Percentiles rank a stretch among this genome's conserved stretches.
Evolutionary conservation across 1,284 basidiomycete species (phyloP).

Genomic region (Fomitopsis betulina): DNA sequence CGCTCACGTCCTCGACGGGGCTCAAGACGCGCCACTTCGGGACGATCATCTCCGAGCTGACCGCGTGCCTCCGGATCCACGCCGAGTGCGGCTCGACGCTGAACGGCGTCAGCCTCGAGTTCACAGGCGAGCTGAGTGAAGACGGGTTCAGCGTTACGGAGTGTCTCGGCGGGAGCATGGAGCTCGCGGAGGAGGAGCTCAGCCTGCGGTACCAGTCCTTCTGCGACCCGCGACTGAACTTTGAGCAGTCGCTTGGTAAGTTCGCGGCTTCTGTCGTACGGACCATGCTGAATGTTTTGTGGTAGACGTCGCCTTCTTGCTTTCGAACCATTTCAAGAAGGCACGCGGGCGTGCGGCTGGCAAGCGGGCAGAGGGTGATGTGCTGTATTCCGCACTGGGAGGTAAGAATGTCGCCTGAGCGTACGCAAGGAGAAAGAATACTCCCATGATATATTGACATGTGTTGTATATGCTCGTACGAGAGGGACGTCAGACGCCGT

Average conservation of each 20-base stretch:
- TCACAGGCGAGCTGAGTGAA: constrained; percentile 93
- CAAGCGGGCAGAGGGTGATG: constrained; percentile 20
- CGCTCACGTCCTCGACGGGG: constrained; percentile 70
- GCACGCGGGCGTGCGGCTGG: constrained; percentile 33
- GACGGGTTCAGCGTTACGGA: constrained; percentile 92
- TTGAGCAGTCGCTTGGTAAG: constrained; percentile 77
- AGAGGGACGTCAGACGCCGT: too few relatives aligned
- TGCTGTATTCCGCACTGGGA: constrained; percentile 27
- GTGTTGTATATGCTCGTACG: too few relatives aligned
- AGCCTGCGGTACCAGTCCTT: constrained; percentile 78
- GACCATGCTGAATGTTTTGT: background rate
- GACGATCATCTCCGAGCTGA: constrained; percentile 88
- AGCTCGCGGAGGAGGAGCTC: constrained; percentile 68
- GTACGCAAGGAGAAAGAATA: background rate
- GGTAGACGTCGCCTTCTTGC: constrained; percentile 72
- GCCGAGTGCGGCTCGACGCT: constrained; percentile 65
- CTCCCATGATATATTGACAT: too few relatives aligned
- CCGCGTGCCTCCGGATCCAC: constrained; percentile 81
- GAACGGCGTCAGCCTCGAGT: constrained; percentile 95
- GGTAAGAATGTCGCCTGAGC: constrained; percentile 14
- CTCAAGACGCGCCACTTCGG: constrained; percentile 90
- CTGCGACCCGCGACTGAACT: constrained; percentile 79
- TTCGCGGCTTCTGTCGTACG: constrained; percentile 4
- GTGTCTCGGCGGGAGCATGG: constrained; percentile 81
- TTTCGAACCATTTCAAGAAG: constrained; percentile 76